These are phyloP conservation scores for Russula sp. DNA, from an alignment of 768 basidiomycete genomes.

Conservation along the genomic window DNA sequence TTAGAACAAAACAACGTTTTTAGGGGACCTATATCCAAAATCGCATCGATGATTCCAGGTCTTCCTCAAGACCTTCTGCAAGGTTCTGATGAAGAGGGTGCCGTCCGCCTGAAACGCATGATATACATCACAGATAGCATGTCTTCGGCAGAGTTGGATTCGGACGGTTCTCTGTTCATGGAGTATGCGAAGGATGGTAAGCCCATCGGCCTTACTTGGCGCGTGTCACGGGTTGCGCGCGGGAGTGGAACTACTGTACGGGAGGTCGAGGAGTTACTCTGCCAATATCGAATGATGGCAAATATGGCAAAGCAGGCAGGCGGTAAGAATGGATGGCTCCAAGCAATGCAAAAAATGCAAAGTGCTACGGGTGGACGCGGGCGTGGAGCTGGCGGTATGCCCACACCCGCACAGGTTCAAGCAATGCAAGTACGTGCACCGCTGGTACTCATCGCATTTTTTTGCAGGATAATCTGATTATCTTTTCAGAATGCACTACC, in stretches of 20 bases:
- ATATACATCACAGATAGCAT: constrained; percentile 98
- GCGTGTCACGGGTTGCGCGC: constrained; percentile 81
- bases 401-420: constrained; percentile 88
- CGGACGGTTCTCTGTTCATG: constrained; percentile 90
- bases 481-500: constrained; percentile 74
- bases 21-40: constrained; percentile 98
- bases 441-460: not conserved
- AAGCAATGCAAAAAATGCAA: constrained; percentile 92
- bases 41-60: constrained; percentile 98
- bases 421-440: constrained; percentile 75
- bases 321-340: constrained; percentile 92
- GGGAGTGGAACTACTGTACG: constrained; percentile 92
- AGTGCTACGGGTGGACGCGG: constrained; percentile 78
- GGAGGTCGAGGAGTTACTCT: constrained; percentile 96
- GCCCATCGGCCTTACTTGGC: constrained; percentile 80
- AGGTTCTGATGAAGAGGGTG: constrained; percentile 91
- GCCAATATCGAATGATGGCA: constrained; percentile 98
- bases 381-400: constrained; percentile 80
- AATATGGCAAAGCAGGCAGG: constrained; percentile 98
- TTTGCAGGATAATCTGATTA: not conserved
- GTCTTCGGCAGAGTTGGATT: constrained; percentile 89
- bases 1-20: constrained; percentile 9
- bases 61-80: constrained; percentile 86
- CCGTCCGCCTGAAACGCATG: constrained; percentile 90
- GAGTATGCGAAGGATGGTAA: constrained; percentile 76